Percentiles rank a stretch among this genome's conserved stretches.
These are phyloP conservation scores for Curvularia eragrostidis DNA, from an alignment of 2,329 filamentous ascomycete genomes.

Conservation along the genomic window DNA sequence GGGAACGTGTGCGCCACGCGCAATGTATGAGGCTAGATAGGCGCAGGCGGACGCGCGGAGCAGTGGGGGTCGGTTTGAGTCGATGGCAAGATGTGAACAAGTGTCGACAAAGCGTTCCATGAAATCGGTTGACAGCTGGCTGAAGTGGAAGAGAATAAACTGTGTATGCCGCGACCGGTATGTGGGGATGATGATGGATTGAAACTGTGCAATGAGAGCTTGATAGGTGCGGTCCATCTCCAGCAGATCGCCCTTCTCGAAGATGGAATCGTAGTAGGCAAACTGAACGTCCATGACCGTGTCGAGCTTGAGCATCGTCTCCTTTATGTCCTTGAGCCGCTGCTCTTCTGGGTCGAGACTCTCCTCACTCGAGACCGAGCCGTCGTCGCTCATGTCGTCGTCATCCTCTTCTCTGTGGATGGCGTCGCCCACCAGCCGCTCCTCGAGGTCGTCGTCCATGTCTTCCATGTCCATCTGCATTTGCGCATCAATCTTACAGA, in stretches of 20 bases:
- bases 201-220: constrained; percentile 83
- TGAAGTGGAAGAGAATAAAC: constrained; percentile 95
- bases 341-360: constrained; percentile 63
- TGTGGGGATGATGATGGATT: constrained; percentile 85
- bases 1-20: constrained; percentile 83
- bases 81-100: constrained; percentile 74
- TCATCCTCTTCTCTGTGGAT: constrained; percentile 54
- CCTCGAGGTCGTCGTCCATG: constrained; percentile 84
- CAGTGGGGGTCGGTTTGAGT: constrained; percentile 68
- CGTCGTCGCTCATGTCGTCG: constrained; percentile 68
- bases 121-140: constrained; percentile 78
- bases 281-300: constrained; percentile 88
- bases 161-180: constrained; percentile 93
- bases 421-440: constrained; percentile 70
- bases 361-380: constrained; percentile 73
- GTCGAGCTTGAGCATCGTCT: constrained; percentile 90
- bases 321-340: constrained; percentile 74
- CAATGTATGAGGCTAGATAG: constrained; percentile 93
- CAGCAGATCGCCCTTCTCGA: constrained; percentile 68
- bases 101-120: constrained; percentile 83
- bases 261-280: constrained; percentile 76
- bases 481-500: constrained; percentile 94
- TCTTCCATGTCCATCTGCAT: constrained; percentile 95
- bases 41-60: constrained; percentile 84
- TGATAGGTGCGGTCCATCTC: constrained; percentile 77